Conservation (phyloP, 2,329 filamentous ascomycete species). For the Hypoxylon sp. region DNA sequence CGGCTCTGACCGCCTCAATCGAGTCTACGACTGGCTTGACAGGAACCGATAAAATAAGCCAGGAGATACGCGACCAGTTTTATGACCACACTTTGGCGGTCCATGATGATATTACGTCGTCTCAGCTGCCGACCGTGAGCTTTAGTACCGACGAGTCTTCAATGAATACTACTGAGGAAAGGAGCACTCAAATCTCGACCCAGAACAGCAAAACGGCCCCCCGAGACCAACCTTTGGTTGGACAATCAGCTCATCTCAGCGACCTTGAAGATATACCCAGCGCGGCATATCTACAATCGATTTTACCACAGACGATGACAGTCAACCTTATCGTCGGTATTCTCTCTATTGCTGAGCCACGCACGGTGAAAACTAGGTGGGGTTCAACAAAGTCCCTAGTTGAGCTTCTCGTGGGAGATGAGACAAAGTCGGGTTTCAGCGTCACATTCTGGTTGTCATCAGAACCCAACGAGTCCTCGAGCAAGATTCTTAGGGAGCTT, state of each 20-base stretch:
- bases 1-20: conserved; percentile 60
- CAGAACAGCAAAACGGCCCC: conserved; percentile 42
- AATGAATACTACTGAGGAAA: conserved; percentile 56
- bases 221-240: conserved; percentile 46
- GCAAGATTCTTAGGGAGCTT: conserved; percentile 59
- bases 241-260: conserved; percentile 64
- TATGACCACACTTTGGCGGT: conserved; percentile 83
- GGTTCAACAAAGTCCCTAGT: conserved; percentile 75
- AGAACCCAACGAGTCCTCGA: conserved; percentile 50
- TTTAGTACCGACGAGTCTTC: conserved; percentile 55
- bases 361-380: conserved; percentile 77
- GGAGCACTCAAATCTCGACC: conserved; percentile 54
- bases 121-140: conserved; percentile 63
- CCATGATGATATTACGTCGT: conserved; percentile 76
- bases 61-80: conserved; percentile 72
- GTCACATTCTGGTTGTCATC: conserved; percentile 84
- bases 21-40: conserved; percentile 46
- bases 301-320: conserved; percentile 85
- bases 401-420: conserved; percentile 86
- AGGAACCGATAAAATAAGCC: conserved; percentile 54
- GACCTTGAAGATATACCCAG: conserved; percentile 80
- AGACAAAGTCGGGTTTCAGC: conserved; percentile 84
- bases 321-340: conserved; percentile 86
- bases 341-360: conserved; percentile 77
- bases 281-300: conserved; percentile 74